Conservation (phyloP, 2,329 filamentous ascomycete species). For the Alternaria infectoria region DNA sequence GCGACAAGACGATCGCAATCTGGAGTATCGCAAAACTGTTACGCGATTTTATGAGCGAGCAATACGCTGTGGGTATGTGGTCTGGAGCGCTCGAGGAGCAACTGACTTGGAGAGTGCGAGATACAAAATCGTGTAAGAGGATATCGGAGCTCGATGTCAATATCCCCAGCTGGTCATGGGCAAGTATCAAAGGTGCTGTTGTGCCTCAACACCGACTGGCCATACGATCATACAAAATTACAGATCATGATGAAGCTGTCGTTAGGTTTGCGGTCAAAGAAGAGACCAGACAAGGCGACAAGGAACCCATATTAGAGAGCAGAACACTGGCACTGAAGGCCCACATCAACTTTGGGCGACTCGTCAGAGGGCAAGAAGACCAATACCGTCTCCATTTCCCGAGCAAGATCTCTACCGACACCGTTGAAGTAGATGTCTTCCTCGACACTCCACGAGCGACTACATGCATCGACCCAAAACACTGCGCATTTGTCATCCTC, state of each 20-base stretch:
- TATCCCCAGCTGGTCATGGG: conserved; percentile 1
- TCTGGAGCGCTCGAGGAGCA: conserved; percentile 27
- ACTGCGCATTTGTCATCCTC: neutral
- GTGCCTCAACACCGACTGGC: neutral
- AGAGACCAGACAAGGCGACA: neutral
- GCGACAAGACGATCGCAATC: conserved; percentile 28
- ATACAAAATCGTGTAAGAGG: neutral
- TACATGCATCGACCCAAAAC: neutral
- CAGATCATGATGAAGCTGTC: neutral
- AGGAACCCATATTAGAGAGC: neutral
- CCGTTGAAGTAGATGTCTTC: neutral
- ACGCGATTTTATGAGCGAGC: conserved; percentile 23
- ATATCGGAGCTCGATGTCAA: neutral
- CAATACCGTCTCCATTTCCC: neutral
- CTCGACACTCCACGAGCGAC: neutral
- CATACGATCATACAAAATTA: neutral
- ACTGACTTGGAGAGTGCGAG: conserved; percentile 24
- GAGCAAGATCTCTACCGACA: rapidly evolving
- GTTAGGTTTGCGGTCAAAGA: rapidly evolving
- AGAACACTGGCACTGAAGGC: neutral
- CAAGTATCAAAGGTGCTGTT: neutral
- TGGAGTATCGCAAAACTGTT: conserved; percentile 35
- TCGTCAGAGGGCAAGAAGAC: neutral
- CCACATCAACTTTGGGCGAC: neutral
- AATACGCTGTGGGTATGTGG: conserved; percentile 35